Base-by-base conservation (phyloP, 345 rosid species). In the Cochlearia excelsa region DNA sequence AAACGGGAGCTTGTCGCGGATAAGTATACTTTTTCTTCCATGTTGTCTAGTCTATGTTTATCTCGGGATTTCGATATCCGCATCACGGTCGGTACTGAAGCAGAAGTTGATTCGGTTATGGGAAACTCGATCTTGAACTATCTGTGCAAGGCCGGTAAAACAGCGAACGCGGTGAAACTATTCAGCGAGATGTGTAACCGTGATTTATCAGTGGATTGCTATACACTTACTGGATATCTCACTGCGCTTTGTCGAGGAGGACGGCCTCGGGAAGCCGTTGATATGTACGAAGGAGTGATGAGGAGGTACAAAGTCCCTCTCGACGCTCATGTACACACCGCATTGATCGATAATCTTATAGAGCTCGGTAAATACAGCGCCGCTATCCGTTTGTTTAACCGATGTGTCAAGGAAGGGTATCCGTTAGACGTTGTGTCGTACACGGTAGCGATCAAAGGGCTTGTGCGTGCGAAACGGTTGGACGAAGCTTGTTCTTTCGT, bases 291-390 rank as follows among this genome's bases (percentile, higher is more conserved):
- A 26, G 78, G 74, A n/a, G 33, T 83, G 46, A 46, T 74, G 38
- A 59, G 33, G 73, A 54, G 30, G 49, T 9, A 16, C 23, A 16
- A 45, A 31, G 60, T 59, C 1, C 42, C 23, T 62, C 64, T 85
- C n/a, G 81, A 85, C 74, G 80, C 88, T 64, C 84, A 76, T 69
- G 77, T 84, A 57, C 96, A 88, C 68, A 79, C 96, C 5, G 62
- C 67, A 4, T 59, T 85, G 2, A 58, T 85, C 2, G 70, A 80
- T 70, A 63, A 77, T 75, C 86, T 83, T 45, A 57, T 83, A 33
- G 71, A 66, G 73, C 67, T 29, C 54, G 85, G 88, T 35, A 48
- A 74, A 50, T 80, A 54, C 73, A 46, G 59, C 55, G 68, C 9
- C 10, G 90, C 94, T 39, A 48, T 80, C 6, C 51, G 38, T 53